Evolutionary conservation across 768 basidiomycete species (phyloP), one percentile per base, ranked within the genome.

Genomic region (Lenzites betulinus): DNA sequence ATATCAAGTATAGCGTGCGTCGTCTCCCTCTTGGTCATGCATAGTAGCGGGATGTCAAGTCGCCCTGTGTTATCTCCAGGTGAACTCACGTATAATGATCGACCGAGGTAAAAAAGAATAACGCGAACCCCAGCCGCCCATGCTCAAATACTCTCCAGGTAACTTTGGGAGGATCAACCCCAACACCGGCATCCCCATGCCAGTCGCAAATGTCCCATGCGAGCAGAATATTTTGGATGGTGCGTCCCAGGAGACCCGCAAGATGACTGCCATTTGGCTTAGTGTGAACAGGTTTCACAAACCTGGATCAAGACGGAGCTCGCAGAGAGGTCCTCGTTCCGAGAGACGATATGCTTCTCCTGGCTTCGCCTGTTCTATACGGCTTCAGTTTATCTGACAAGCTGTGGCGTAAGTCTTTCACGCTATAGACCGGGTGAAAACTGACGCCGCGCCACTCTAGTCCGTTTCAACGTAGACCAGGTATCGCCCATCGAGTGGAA

Each of bases 311-410:
- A 16, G 47, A 23, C 11, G 28, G 20, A 20, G 60, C 52, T 33
- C 36, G 59, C 30, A 62, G 54, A 15, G 6, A 15, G 47, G 15
- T 12, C 15, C 15, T 36, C 4, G 15, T 12, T 16, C 51, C 22
- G 20, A 51, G 30, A 0, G 81, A 83, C 2, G 81, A 83, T n/a
- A 81, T 86, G 35, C 70, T 86, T 18, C 71, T 86, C 28, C 69
- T 89, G 4, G 74, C 85, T 0, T 77, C 86, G 0, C 78, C 83
- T 0, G 73, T 83, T 26, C 78, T 87, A 1, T 83, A 83, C 56
- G 86, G 85, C 0, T 89, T 89, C 69, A 84, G 84, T 69, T 67
- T 88, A 39, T 62, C 72, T 1, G 83, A 83, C 59, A 86, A 88
- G 69, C 57, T 78, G 6, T 86, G 85, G 85, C 70, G 84, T 85